Conservation (phyloP, 371 early-diverging fungal species). For the Enterocytospora artemiae region DNA sequence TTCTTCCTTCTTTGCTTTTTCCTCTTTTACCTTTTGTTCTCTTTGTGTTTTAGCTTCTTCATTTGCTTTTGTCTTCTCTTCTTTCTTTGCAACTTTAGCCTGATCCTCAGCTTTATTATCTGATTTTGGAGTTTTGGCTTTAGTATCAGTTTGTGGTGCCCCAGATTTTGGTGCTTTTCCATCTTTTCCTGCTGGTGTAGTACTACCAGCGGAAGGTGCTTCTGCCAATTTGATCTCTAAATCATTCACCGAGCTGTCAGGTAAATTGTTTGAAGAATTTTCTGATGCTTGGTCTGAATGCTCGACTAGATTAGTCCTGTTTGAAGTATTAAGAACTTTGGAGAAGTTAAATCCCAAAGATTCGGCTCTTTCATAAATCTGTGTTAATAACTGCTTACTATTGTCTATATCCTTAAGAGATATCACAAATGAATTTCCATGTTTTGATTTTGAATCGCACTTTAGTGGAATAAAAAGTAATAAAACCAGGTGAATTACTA, state of each 20-base stretch:
- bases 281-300: too few relatives aligned
- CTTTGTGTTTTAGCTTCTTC: constrained; percentile 6
- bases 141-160: not conserved
- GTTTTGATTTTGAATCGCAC: too few relatives aligned
- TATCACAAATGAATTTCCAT: constrained; percentile 8
- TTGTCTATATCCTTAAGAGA: constrained; percentile 3
- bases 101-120: not conserved
- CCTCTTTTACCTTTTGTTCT: constrained; percentile 18
- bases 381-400: not conserved
- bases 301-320: too few relatives aligned
- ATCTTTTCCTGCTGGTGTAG: too few relatives aligned
- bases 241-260: too few relatives aligned
- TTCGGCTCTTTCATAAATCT: constrained; percentile 22
- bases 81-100: not conserved
- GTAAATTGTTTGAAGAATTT: too few relatives aligned
- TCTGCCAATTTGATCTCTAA: too few relatives aligned
- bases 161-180: too few relatives aligned
- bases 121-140: not conserved
- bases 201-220: too few relatives aligned
- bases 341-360: constrained; percentile 11
- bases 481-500: too few relatives aligned
- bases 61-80: constrained; percentile 8
- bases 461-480: too few relatives aligned
- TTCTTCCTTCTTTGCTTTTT: constrained; percentile 13
- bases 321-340: too few relatives aligned